Evolutionary conservation across 164 flowering plant genomes (phyloP), one percentile per base, ranked within the genome.

Genomic region (Paratinospora sagittata): DNA sequence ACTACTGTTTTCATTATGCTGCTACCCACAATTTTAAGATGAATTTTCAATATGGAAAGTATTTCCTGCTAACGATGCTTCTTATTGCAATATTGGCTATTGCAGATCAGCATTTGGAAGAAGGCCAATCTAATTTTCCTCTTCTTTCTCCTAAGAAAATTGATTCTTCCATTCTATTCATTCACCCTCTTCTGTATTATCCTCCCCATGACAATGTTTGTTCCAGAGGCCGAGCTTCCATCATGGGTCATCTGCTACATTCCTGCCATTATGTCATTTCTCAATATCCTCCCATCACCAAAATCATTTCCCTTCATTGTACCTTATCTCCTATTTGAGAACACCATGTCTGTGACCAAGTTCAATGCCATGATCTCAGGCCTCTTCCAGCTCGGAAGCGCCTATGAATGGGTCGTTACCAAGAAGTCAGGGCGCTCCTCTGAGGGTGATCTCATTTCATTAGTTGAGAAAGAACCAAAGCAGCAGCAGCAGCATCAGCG

Each of bases 281-380:
- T 95, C 78, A 95, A 95, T 74, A 91, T 95, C 67, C 89, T 95
- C 39, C 99, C 99, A 0, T 86, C 98, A 9, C 99, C 97, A 3
- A 95, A 85, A 76, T 85, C 97, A 8, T 95, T 95, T 77, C 99
- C 99, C 7, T 95, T 95, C 84, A 92, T 95, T 17, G 99, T 95
- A 47, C 99, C 99, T 9, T 95, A 92, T 80, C 98, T 95, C 27
- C 96, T 95, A 9, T 95, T 95, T 66, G 98, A 95, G 81, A 95
- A 95, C 83, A 94, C 98, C 33, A 95, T 95, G 98, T 95, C 99
- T 0, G 98, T 95, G 27, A 95, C 99, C 76, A 95, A 95, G 80
- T 95, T 94, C 83, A 94, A 89, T 64, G 98, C 98, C 73, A 94
- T 94, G 98, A 78, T 94, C 69, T 94, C 98, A 0, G 99, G 99